Evolutionary conservation across 2,329 filamentous ascomycete species (phyloP).

Genomic region (Malbranchea zuffiana): DNA sequence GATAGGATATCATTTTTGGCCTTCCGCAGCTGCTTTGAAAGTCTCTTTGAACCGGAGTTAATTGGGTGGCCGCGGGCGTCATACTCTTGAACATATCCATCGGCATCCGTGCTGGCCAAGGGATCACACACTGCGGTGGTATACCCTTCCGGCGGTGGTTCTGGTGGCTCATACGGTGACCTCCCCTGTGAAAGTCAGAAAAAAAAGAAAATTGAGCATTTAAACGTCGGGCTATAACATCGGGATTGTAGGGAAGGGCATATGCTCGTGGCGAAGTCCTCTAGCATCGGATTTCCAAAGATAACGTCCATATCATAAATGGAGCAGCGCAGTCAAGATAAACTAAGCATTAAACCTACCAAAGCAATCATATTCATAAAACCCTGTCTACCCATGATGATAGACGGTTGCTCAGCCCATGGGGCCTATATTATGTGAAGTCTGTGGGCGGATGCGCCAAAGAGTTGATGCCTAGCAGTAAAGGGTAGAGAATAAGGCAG

Average conservation of each 20-base stretch:
- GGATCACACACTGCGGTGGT: slow-evolving; percentile 17
- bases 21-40: slow-evolving; percentile 32
- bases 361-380: slow-evolving; percentile 37
- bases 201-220: too few species aligned
- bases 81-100: slow-evolving; percentile 39
- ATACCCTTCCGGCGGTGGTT: slow-evolving; percentile 19
- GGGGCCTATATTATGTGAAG: neutral
- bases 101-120: slow-evolving; percentile 24
- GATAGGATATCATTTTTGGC: slow-evolving; percentile 43
- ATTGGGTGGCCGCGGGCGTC: slow-evolving; percentile 39
- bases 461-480: too few species aligned
- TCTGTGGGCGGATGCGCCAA: neutral
- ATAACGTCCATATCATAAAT: too few species aligned
- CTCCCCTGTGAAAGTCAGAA: slow-evolving; percentile 32
- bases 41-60: slow-evolving; percentile 32
- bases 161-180: slow-evolving; percentile 37
- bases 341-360: slow-evolving; percentile 26
- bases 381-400: slow-evolving; percentile 35
- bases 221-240: too few species aligned
- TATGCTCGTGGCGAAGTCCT: too few species aligned
- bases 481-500: too few species aligned
- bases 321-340: too few species aligned
- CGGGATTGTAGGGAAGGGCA: too few species aligned
- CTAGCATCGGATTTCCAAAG: too few species aligned
- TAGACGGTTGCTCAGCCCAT: neutral